Percentiles rank a stretch among this genome's conserved stretches.
phyloP scores from a whole-genome alignment of 2,329 filamentous ascomycete species.

The Leptodontidium sp. region DNA sequence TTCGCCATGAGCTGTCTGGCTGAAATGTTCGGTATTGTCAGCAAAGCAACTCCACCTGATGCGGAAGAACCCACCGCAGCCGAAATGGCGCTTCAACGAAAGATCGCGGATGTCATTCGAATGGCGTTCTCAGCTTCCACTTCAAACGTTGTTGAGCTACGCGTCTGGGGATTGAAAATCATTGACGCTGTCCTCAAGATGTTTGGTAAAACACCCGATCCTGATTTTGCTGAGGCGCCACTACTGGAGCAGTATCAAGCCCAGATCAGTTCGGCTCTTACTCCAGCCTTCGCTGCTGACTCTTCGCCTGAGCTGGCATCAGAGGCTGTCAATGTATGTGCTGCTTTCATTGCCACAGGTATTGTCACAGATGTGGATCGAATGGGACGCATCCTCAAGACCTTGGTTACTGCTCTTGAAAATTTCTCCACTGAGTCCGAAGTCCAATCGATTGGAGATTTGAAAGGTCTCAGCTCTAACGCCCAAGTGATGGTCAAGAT shows the following conservation, averaged over 20 bases:
- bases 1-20: slow-evolving; percentile 91
- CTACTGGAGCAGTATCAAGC: slow-evolving; percentile 98
- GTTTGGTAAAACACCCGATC: slow-evolving; percentile 94
- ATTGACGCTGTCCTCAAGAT: slow-evolving; percentile 93
- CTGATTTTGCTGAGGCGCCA: slow-evolving; percentile 97
- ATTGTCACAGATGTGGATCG: slow-evolving; percentile 97
- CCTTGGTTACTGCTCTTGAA: slow-evolving; percentile 87
- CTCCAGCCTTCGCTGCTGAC: slow-evolving; percentile 93
- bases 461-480: slow-evolving; percentile 92
- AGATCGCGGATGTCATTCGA: slow-evolving; percentile 89
- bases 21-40: slow-evolving; percentile 81
- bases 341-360: slow-evolving; percentile 95
- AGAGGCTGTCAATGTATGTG: slow-evolving; percentile 96
- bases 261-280: slow-evolving; percentile 95
- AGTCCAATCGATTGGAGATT: slow-evolving; percentile 87
- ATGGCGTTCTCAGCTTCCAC: slow-evolving; percentile 99
- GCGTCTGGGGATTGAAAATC: slow-evolving; percentile 91
- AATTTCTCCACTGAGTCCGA: slow-evolving; percentile 87
- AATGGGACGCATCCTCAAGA: slow-evolving; percentile 98
- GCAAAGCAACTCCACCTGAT: slow-evolving; percentile 79
- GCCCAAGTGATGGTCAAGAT: slow-evolving; percentile 99
- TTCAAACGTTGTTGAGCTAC: slow-evolving; percentile 86
- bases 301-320: slow-evolving; percentile 96
- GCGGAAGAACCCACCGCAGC: slow-evolving; percentile 82
- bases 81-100: slow-evolving; percentile 79